These are phyloP conservation scores for Trichoderma atroviride DNA, from an alignment of 2,329 filamentous ascomycete genomes.

Conservation along the genomic window DNA sequence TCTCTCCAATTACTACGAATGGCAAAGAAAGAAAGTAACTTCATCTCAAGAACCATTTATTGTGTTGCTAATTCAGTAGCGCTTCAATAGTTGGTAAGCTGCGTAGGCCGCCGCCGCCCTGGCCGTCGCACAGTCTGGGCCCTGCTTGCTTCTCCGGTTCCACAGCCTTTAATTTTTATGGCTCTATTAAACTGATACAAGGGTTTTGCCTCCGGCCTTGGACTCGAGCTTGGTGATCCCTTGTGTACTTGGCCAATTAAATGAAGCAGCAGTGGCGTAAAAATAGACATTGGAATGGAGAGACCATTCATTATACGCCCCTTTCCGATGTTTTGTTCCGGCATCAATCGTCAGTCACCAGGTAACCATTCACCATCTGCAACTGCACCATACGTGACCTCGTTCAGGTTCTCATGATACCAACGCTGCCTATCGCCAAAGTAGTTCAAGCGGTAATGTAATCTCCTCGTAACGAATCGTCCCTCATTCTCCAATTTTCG, in stretches of 20 bases:
- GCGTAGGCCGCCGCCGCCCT: not conserved
- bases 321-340: not conserved
- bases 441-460: not conserved
- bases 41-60: not conserved
- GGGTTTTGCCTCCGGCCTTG: not conserved
- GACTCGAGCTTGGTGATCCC: not conserved
- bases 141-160: constrained; percentile 15
- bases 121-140: constrained; percentile 3
- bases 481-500: not conserved
- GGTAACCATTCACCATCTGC: not conserved
- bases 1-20: not conserved
- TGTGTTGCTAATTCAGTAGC: not conserved
- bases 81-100: not conserved
- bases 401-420: not conserved
- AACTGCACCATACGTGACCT: not conserved
- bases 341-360: not conserved
- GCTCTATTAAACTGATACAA: not conserved
- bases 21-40: not conserved
- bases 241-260: not conserved
- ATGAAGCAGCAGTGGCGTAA: not conserved
- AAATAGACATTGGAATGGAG: not conserved
- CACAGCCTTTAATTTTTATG: not conserved
- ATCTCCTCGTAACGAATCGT: not conserved
- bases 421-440: not conserved
- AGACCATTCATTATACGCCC: not conserved